Percentiles rank a stretch among this genome's conserved stretches.
Evolutionary conservation across 768 basidiomycete species (phyloP).

Genomic region (Amanita phalloides): DNA sequence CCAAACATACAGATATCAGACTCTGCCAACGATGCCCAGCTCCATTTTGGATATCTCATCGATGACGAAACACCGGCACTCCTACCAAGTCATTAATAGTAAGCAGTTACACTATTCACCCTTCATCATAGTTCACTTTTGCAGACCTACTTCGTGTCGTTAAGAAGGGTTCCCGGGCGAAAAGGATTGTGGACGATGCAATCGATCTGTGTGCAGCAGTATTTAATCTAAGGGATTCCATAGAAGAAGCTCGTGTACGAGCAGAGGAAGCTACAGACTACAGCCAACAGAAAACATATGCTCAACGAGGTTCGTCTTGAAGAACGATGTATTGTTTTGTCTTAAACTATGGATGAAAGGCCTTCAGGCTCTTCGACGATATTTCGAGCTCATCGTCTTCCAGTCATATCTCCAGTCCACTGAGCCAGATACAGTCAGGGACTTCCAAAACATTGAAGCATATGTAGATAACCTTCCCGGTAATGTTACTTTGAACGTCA

Average conservation of each 20-base stretch:
- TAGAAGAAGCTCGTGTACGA: constrained; percentile 69
- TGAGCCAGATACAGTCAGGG: constrained; percentile 67
- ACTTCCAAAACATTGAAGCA: constrained; percentile 67
- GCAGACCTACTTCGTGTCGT: constrained; percentile 77
- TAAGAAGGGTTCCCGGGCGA: constrained; percentile 78
- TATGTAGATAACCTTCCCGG: constrained; percentile 83
- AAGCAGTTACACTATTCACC: constrained; percentile 8
- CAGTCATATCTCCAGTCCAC: constrained; percentile 82
- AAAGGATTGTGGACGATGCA: constrained; percentile 75
- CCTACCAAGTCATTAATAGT: constrained; percentile 90
- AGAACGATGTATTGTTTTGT: background rate
- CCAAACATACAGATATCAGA: constrained; percentile 16
- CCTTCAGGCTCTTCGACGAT: constrained; percentile 71
- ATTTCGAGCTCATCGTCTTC: constrained; percentile 81
- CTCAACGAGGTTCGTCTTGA: constrained; percentile 52
- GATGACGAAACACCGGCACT: constrained; percentile 35
- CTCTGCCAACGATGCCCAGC: constrained; percentile 35
- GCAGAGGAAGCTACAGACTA: constrained; percentile 76
- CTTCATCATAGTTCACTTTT: constrained; percentile 2
- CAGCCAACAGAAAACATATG: constrained; percentile 49
- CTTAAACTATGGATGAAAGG: constrained; percentile 26
- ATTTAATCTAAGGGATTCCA: constrained; percentile 78
- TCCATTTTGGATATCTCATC: constrained; percentile 21
- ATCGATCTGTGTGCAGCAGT: constrained; percentile 81
- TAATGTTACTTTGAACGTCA: constrained; percentile 17